Base-by-base conservation (phyloP, 139 green algal genomes). In the Chlorella vulgaris region DNA sequence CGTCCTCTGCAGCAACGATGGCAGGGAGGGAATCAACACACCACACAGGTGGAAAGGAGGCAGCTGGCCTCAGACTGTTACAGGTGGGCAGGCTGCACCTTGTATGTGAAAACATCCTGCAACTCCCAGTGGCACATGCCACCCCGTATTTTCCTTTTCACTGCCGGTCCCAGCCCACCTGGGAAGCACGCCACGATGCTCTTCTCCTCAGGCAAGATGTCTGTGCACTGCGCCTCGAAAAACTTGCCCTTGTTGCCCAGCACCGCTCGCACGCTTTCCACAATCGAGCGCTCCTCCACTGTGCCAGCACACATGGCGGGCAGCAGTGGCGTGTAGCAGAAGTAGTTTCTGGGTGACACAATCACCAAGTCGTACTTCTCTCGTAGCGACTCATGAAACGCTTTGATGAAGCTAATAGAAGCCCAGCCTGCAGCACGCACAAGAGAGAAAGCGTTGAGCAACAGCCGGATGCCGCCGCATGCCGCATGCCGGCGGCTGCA, bases 201-300 rank as follows among this genome's bases (percentile, higher is more conserved):
- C 86, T 94, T 93, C 35, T 87, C 88, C 38, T 86, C 80, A 0
- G 92, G 89, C 69, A 97, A 88, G n/a, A 98, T 91, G 24, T 92
- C 82, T 43, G 92, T 89, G 76, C 88, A 94, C 58, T 92, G 74
- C 4, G 96, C 95, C 87, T 99, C 93, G 81, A 96, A 95, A 83
- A 94, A 98, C 33, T 91, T 87, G n/a, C 87, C 93, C 91, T 91
- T 91, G 36, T 28, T 53, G 29, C 51, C 58, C 31, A 90, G 61
- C 31, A 89, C 83, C 39, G 78, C 78, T 0, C 93, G 86, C n/a
- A 98, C 92, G 1, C 94, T 91, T 88, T 99, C 96, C 35, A 98
- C 94, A 33, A 99, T 97, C 71, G 92, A 97, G 8, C 96, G 87
- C 86, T 97, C 91, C 85, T 98, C 95, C 68, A 97, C 91, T 6